A percentile compares a stretch with the other conserved stretches of the same genome.
phyloP scores from a whole-genome alignment of 2,329 filamentous ascomycete species.

The Monosporascus sp. region DNA sequence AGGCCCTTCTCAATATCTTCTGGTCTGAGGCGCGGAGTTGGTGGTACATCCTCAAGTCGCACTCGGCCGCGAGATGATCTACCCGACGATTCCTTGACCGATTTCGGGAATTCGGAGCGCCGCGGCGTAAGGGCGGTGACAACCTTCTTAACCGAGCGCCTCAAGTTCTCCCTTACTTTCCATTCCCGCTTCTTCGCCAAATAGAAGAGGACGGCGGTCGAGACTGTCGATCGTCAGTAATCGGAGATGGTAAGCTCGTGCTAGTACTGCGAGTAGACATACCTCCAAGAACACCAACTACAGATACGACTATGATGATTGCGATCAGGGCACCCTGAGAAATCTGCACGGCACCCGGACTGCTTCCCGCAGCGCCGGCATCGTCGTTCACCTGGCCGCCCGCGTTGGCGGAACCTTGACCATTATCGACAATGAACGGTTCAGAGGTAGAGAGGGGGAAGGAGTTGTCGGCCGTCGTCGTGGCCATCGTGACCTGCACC shows the following conservation, averaged over 20 bases:
- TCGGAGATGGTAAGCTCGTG: constrained; percentile 10
- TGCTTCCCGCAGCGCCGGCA: constrained; percentile 61
- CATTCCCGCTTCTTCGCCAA: constrained; percentile 81
- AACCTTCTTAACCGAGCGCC: constrained; percentile 60
- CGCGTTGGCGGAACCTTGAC: constrained; percentile 27
- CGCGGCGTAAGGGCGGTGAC: constrained; percentile 58
- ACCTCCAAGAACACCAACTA: constrained; percentile 66
- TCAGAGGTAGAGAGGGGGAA: constrained; percentile 25
- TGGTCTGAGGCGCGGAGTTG: constrained; percentile 48
- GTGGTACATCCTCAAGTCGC: constrained; percentile 51
- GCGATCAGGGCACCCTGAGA: constrained; percentile 67
- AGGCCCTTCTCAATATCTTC: constrained; percentile 57
- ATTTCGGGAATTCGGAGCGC: constrained; percentile 54
- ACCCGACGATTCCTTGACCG: constrained; percentile 40
- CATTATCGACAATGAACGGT: constrained; percentile 30
- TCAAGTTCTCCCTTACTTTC: constrained; percentile 68
- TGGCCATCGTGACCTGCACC: constrained; percentile 32
- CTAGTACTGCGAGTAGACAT: constrained; percentile 24
- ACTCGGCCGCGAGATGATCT: constrained; percentile 34
- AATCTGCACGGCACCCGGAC: constrained; percentile 54
- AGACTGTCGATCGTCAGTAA: constrained; percentile 39
- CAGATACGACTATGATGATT: constrained; percentile 66
- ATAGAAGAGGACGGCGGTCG: constrained; percentile 65
- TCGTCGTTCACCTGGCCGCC: constrained; percentile 40
- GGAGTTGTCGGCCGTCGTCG: constrained; percentile 31